Percentiles rank a stretch among this genome's conserved stretches.
These are phyloP conservation scores for Sporothrix variecibatus DNA, from an alignment of 2,329 filamentous ascomycete genomes.

Conservation along the genomic window DNA sequence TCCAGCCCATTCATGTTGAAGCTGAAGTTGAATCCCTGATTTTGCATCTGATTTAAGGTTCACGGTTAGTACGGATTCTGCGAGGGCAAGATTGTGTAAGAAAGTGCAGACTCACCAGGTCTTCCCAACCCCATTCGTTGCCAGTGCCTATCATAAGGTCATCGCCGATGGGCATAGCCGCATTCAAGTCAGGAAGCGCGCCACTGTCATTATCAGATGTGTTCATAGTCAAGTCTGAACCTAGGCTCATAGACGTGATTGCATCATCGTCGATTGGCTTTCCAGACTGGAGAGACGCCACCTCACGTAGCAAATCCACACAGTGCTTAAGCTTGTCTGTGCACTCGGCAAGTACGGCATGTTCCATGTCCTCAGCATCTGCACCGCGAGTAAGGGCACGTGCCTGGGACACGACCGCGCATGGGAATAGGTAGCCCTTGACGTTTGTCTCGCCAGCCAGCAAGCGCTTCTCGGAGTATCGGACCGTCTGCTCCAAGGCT, in stretches of 20 bases:
- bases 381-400: slow-evolving; percentile 44
- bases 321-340: slow-evolving; percentile 41
- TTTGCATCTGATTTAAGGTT: slow-evolving; percentile 29
- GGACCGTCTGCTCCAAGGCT: slow-evolving; percentile 27
- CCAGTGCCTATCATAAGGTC: not conserved
- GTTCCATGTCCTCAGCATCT: slow-evolving; percentile 39
- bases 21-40: slow-evolving; percentile 32
- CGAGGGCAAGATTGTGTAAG: not conserved
- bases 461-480: slow-evolving; percentile 27
- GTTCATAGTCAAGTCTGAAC: slow-evolving; percentile 3
- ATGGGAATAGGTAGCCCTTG: slow-evolving; percentile 52
- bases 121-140: slow-evolving; percentile 33
- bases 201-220: not conserved
- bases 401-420: slow-evolving; percentile 45
- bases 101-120: slow-evolving; percentile 28
- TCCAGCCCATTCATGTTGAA: slow-evolving; percentile 30
- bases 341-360: slow-evolving; percentile 42
- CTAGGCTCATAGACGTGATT: slow-evolving; percentile 6
- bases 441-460: slow-evolving; percentile 51
- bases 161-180: not conserved
- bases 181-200: not conserved
- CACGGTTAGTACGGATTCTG: not conserved
- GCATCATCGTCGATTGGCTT: not conserved
- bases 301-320: slow-evolving; percentile 40
- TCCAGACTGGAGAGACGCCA: slow-evolving; percentile 30